A percentile compares a stretch with the other conserved stretches of the same genome.
These are phyloP conservation scores for Posidonia australis DNA, from an alignment of 106 monocot genomes.

Conservation along the genomic window DNA sequence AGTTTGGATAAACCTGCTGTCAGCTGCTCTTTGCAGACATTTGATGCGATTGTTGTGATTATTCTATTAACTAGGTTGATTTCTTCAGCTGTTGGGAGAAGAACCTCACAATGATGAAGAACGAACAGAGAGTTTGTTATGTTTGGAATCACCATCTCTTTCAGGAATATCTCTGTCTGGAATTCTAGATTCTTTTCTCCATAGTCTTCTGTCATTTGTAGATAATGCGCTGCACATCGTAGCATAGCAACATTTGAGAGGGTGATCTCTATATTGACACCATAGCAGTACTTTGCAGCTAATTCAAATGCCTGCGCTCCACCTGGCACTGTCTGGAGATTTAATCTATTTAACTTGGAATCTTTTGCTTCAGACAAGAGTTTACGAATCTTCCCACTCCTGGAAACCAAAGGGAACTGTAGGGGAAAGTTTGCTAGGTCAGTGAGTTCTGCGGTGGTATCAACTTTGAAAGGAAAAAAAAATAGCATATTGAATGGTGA, in stretches of 20 bases:
- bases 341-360: slow-evolving; percentile 36
- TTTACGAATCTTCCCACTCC: slow-evolving; percentile 78
- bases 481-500: background rate
- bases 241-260: slow-evolving; percentile 67
- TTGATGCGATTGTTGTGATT: slow-evolving; percentile 34
- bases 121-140: slow-evolving; percentile 48
- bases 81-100: slow-evolving; percentile 64
- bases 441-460: background rate
- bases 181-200: slow-evolving; percentile 54
- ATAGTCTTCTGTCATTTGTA: slow-evolving; percentile 83
- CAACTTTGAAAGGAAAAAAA: background rate
- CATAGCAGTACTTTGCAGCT: slow-evolving; percentile 85
- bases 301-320: slow-evolving; percentile 74
- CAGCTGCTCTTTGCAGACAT: slow-evolving; percentile 73
- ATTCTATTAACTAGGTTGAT: slow-evolving; percentile 41
- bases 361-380: slow-evolving; percentile 63
- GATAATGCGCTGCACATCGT: slow-evolving; percentile 47
- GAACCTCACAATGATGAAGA: slow-evolving; percentile 51
- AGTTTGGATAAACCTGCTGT: slow-evolving; percentile 60
- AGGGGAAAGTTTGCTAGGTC: background rate
- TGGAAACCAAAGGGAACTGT: slow-evolving; percentile 83
- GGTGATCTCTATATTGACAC: slow-evolving; percentile 47
- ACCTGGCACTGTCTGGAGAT: slow-evolving; percentile 53
- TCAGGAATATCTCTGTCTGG: slow-evolving; percentile 45
- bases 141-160: slow-evolving; percentile 43